A percentile compares a stretch with the other conserved stretches of the same genome.
phyloP scores from a whole-genome alignment of 1,284 basidiomycete genomes.

The Ganoderma resinaceum region DNA sequence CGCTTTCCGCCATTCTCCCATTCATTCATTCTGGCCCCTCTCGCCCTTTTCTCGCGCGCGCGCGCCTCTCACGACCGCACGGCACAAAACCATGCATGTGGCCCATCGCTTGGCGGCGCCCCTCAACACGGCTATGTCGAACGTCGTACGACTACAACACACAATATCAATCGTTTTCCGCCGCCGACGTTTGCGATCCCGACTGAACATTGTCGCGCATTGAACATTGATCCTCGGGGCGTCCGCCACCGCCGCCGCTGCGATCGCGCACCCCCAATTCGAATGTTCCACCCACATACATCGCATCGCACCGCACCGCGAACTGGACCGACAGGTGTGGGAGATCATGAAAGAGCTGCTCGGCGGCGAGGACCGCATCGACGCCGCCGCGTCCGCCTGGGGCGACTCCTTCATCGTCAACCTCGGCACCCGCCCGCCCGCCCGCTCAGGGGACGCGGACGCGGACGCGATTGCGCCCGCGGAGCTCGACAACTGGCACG shows the following conservation, averaged over 20 bases:
- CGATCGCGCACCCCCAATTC: background rate
- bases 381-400: slow-evolving; percentile 55
- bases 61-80: background rate
- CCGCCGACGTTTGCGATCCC: slow-evolving; percentile 1
- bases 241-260: background rate
- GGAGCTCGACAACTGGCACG: slow-evolving; percentile 67
- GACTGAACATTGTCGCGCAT: background rate
- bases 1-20: slow-evolving; percentile 1
- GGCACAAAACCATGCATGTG: background rate
- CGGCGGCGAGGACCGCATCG: slow-evolving; percentile 63
- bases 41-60: background rate
- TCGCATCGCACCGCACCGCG: background rate
- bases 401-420: slow-evolving; percentile 69
- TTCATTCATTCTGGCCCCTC: background rate
- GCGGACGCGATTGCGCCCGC: no score
- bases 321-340: slow-evolving; percentile 54
- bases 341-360: slow-evolving; percentile 63
- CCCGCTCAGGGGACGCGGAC: no score
- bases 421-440: slow-evolving; percentile 55
- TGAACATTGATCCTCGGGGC: background rate
- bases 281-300: background rate
- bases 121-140: background rate
- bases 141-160: background rate
- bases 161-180: background rate
- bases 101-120: background rate